Evolutionary conservation across 2,329 filamentous ascomycete genomes (phyloP).

Genomic region (Knoxdaviesia capensis): DNA sequence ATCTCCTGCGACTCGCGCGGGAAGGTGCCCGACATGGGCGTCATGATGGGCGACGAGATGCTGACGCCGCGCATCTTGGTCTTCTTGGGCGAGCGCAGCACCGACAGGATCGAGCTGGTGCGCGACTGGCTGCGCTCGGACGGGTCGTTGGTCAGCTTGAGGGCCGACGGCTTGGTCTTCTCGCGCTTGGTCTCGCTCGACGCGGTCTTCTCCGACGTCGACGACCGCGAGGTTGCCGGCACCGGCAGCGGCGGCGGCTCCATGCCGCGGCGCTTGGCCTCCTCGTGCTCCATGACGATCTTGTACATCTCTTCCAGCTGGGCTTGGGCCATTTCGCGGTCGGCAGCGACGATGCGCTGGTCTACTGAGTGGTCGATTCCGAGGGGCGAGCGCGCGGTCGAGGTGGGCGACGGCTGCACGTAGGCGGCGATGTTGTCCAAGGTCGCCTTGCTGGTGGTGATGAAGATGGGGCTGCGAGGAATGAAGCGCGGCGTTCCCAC

Average conservation of each 20-base stretch:
- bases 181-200: slow-evolving; percentile 18
- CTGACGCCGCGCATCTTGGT: slow-evolving; percentile 29
- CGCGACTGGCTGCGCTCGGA: slow-evolving; percentile 33
- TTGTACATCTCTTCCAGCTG: slow-evolving; percentile 84
- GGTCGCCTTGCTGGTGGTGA: slow-evolving; percentile 8
- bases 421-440: slow-evolving; percentile 8
- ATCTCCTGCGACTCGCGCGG: slow-evolving; percentile 36
- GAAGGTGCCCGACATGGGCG: slow-evolving; percentile 39
- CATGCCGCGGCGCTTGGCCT: slow-evolving; percentile 37
- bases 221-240: neutral
- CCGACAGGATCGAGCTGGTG: slow-evolving; percentile 37
- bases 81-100: slow-evolving; percentile 38
- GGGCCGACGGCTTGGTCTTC: slow-evolving; percentile 25
- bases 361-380: slow-evolving; percentile 57
- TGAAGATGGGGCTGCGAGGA: slow-evolving; percentile 6
- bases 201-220: neutral
- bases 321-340: slow-evolving; percentile 54
- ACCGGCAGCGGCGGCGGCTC: slow-evolving; percentile 4
- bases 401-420: slow-evolving; percentile 17
- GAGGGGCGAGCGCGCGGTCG: slow-evolving; percentile 26
- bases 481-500: slow-evolving; percentile 7
- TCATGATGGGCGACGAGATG: slow-evolving; percentile 47
- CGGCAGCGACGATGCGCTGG: slow-evolving; percentile 51
- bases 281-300: slow-evolving; percentile 79
- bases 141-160: slow-evolving; percentile 23